These are phyloP conservation scores for Chalciporus sp. DNA, from an alignment of 1,284 basidiomycete genomes.

Conservation along the genomic window DNA sequence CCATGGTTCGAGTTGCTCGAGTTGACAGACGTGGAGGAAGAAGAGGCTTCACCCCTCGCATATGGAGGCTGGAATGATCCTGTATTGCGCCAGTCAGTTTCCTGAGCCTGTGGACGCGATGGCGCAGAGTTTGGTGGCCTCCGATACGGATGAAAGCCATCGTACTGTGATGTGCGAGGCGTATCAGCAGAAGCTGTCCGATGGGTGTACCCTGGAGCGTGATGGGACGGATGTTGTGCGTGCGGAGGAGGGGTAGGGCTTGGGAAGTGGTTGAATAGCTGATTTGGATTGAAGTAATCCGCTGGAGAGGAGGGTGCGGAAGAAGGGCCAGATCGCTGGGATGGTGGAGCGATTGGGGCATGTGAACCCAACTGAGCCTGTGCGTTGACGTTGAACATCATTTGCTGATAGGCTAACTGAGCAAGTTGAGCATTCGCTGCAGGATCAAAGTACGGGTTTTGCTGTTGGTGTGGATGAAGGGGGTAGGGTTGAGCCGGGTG, in stretches of 20 bases:
- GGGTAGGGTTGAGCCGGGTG: constrained; percentile 42
- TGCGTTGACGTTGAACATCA: constrained; percentile 63
- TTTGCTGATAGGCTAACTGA: constrained; percentile 86
- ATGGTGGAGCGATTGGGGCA: constrained; percentile 25
- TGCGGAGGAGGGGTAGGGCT: constrained; percentile 71
- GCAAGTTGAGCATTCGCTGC: constrained; percentile 71
- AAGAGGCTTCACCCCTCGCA: constrained; percentile 72
- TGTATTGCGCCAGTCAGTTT: constrained; percentile 52
- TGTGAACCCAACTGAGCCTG: constrained; percentile 46
- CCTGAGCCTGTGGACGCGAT: constrained; percentile 34
- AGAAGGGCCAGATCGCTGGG: constrained; percentile 41
- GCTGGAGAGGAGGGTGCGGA: constrained; percentile 32
- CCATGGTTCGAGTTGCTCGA: constrained; percentile 54
- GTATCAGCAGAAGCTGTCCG: constrained; percentile 32
- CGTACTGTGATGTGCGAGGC: constrained; percentile 46
- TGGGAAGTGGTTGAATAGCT: constrained; percentile 66
- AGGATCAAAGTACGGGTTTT: constrained; percentile 67
- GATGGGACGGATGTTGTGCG: constrained; percentile 42
- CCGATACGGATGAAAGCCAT: constrained; percentile 79
- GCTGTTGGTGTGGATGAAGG: constrained; percentile 47
- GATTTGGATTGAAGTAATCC: constrained; percentile 62
- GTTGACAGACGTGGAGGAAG: constrained; percentile 73
- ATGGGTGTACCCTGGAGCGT: constrained; percentile 41
- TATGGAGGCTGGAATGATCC: constrained; percentile 62
- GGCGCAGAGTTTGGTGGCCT: constrained; percentile 54